phyloP scores from a whole-genome alignment of 148 eudicot species.

The Polygonum maritimum region DNA sequence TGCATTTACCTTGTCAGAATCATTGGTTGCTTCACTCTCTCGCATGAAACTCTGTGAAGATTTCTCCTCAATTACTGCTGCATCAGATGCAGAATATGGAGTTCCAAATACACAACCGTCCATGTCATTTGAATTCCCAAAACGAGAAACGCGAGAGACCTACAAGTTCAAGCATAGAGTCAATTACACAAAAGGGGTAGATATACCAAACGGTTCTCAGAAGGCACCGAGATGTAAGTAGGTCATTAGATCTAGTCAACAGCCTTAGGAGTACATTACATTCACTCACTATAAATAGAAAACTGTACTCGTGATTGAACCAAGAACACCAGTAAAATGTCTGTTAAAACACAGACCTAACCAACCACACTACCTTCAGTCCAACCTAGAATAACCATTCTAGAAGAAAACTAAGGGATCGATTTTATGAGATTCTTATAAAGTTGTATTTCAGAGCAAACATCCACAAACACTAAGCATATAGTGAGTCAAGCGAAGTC shows the following conservation, averaged over 20 bases:
- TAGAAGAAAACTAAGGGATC: not conserved
- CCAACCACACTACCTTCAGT: not conserved
- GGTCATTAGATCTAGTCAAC: not conserved
- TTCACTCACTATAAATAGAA: not conserved
- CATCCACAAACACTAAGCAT: not conserved
- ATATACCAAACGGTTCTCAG: not conserved
- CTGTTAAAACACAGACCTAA: not conserved
- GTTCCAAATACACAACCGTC: conserved; percentile 16
- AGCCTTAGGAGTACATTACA: not conserved
- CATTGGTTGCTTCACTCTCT: conserved; percentile 23
- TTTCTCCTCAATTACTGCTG: conserved; percentile 2
- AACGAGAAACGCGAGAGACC: conserved; percentile 53
- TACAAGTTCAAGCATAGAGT: conserved; percentile 24
- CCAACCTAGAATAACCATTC: not conserved
- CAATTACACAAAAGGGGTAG: not conserved
- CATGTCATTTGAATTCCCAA: conserved; percentile 20
- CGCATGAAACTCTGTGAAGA: conserved; percentile 18
- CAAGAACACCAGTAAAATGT: not conserved
- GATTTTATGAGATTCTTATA: not conserved
- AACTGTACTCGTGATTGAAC: not conserved
- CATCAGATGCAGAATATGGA: conserved; percentile 17
- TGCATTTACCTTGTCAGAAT: conserved; percentile 18
- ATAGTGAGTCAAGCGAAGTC: not conserved
- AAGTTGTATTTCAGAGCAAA: not conserved
- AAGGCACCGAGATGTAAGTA: not conserved